These are phyloP conservation scores for Fraxinus nigra DNA, from an alignment of 305 asterid genomes.

Conservation along the genomic window DNA sequence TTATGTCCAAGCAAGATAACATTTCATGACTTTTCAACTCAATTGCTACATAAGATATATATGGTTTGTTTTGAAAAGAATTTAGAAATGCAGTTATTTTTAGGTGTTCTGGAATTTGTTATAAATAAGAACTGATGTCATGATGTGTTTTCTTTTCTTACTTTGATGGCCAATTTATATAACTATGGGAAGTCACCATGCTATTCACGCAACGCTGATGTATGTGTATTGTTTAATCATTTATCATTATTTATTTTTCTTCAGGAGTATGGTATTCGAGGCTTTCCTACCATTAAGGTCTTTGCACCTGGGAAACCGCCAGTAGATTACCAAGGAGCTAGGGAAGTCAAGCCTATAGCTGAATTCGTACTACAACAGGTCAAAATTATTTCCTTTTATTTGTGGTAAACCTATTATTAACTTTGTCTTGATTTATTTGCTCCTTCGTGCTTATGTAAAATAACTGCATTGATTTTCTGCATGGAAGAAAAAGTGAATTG, in stretches of 20 bases:
- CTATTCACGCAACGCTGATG: background rate
- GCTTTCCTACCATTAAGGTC: slow-evolving; percentile 94
- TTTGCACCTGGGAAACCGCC: slow-evolving; percentile 91
- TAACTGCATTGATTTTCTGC: slow-evolving; percentile 3
- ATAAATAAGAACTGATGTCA: background rate
- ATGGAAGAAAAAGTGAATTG: slow-evolving; percentile 1
- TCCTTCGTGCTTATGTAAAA: background rate
- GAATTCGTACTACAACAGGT: slow-evolving; percentile 77
- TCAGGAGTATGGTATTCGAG: slow-evolving; percentile 86
- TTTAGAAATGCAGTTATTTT: background rate
- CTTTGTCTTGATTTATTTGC: background rate
- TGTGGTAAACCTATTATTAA: background rate
- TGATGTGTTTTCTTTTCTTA: slow-evolving; percentile 2
- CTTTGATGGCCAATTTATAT: background rate
- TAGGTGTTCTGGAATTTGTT: background rate
- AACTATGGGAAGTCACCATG: background rate
- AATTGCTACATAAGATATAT: background rate
- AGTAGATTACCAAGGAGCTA: slow-evolving; percentile 85
- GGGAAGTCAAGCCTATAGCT: slow-evolving; percentile 80
- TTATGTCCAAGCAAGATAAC: slow-evolving; percentile 8
- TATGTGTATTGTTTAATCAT: background rate
- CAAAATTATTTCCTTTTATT: slow-evolving; percentile 11
- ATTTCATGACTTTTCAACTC: background rate
- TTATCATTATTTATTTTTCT: slow-evolving; percentile 16
- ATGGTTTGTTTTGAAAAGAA: background rate